Evolutionary conservation across 192 early-diverging fungal species (phyloP).

Genomic region (Hyaloraphidium curvatum): DNA sequence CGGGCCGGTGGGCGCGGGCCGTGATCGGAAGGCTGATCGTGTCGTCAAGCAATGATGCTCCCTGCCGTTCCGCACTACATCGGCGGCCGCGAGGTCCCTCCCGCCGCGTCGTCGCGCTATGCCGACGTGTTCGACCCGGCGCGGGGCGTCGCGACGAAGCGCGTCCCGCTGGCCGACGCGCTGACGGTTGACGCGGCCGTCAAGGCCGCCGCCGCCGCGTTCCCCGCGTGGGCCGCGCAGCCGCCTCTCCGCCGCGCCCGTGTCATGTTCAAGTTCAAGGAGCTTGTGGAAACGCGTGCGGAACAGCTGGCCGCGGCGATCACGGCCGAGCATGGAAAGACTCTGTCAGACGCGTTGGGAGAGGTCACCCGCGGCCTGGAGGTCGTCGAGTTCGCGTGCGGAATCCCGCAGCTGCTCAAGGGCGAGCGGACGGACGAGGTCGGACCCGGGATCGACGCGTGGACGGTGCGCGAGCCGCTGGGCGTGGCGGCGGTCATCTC

Average conservation of each 20-base stretch:
- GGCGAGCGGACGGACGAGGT: constrained; percentile 47
- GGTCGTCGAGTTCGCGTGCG: constrained; percentile 55
- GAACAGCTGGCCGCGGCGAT: constrained; percentile 53
- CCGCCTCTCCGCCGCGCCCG: constrained; percentile 36
- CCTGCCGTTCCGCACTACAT: too few relatives aligned
- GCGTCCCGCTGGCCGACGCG: too few relatives aligned
- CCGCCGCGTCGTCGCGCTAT: too few relatives aligned
- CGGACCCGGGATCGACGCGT: constrained; percentile 41
- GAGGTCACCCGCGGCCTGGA: constrained; percentile 61
- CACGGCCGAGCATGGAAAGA: constrained; percentile 66
- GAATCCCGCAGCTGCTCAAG: constrained; percentile 38
- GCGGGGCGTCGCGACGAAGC: too few relatives aligned
- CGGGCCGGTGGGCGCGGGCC: too few relatives aligned
- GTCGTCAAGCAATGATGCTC: too few relatives aligned
- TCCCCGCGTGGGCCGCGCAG: constrained; percentile 9
- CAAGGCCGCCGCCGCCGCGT: constrained; percentile 20
- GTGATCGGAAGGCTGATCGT: too few relatives aligned
- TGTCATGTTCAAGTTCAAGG: constrained; percentile 37
- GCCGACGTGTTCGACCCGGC: too few relatives aligned
- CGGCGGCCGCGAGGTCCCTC: too few relatives aligned
- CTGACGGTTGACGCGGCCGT: constrained; percentile 45
- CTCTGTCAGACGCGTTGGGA: constrained; percentile 41
- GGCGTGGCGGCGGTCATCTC: constrained; percentile 63
- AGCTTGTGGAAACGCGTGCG: constrained; percentile 21
- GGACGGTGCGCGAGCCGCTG: constrained; percentile 38